Base-by-base conservation (phyloP, 768 basidiomycete species). In the Sporobolomyces phaffii region DNA sequence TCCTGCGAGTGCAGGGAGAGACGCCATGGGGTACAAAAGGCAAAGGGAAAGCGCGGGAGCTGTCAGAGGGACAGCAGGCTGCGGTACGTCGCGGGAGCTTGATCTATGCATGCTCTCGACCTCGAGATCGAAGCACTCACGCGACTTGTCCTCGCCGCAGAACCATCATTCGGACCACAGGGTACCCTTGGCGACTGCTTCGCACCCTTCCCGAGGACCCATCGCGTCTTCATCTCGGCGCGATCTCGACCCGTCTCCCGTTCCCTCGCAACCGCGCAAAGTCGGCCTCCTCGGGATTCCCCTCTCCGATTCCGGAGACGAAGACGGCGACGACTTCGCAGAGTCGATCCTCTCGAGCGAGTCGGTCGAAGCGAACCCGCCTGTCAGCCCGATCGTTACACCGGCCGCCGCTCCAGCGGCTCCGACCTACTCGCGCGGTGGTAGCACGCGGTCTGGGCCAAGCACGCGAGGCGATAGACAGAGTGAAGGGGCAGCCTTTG, bases 401-500 rank as follows among this genome's bases (percentile, higher is more conserved):
- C 52, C 52, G n/a, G 13, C 20, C 5, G 24, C 22, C 26, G 58
- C 44, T 0, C 34, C 50, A 9, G 50, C 49, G 0, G 58, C 40
- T 17, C 50, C 64, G 13, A 66, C 59, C 15, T 66, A 66, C 45
- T 60, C 59, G 15, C 44, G 65, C 11, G 65, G 65, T 10, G 65
- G 65, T 3, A 66, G 65, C 10, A 66, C 65, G 3, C 36, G 65
- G 2, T 61, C 65, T 0, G 65, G 65, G 1, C 64, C 58, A 17
- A 65, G 64, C 17, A 60, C 64, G 7, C 20, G 64, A 18, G 58
- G 34, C 1, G 65, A 60, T 0, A 47, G 24, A 2, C 8, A 26
- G 5, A 41, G n/a, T 3, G 60, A 47, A 1, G 24, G 38, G 14
- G 49, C 40, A 1, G 59, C 45, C 0, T 54, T 65, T 38, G 64